Evolutionary conservation across 1,284 basidiomycete species (phyloP), one percentile per base, ranked within the genome.

Genomic region (Boletellus deceptivus): DNA sequence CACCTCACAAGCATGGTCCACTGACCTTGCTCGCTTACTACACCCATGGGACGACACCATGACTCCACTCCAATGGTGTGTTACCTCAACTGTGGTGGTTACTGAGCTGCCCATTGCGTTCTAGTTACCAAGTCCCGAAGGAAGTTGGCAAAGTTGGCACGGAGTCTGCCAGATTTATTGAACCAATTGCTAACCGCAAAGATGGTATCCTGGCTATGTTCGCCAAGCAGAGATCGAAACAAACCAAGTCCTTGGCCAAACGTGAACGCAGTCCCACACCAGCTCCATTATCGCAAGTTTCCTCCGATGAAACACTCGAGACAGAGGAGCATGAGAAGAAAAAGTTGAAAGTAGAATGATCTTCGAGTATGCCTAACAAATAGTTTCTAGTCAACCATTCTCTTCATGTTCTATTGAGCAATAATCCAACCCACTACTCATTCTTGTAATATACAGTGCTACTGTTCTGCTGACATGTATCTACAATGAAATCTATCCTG

Each of bases 191-290:
- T 5, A 73, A 81, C 49, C 78, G 94, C 33, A 91, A 89, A 61
- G 94, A 96, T 60, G 93, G 93, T 3, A 93, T 98, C 55, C 78
- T 87, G 64, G 88, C 89, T 7, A 89, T 96, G 82, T 97, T 94
- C 62, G 77, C 80, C 6, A 89, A 84, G 61, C 86, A 86, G 59
- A 68, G 53, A 48, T 59, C 58, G 40, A 69, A 58, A 47, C 64
- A 64, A 24, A 48, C 4, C 8, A 56, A 46, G 29, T 44, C 62
- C 6, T 47, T 43, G 1, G 24, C 29, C n/a, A 67, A 70, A 51
- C 64, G 67, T 35, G 62, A 64, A 41, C 64, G 63, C 22, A 54
- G 59, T 44, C 6, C 42, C 25, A 48, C 55, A 1, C 57, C 55
- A 14, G 46, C 42, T 2, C 18, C 25, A 35, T 27, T 27, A 27